Evolutionary conservation across 2,329 filamentous ascomycete genomes (phyloP), one percentile per base, ranked within the genome.

Genomic region (Arthrobotrys pseudoclavata): DNA sequence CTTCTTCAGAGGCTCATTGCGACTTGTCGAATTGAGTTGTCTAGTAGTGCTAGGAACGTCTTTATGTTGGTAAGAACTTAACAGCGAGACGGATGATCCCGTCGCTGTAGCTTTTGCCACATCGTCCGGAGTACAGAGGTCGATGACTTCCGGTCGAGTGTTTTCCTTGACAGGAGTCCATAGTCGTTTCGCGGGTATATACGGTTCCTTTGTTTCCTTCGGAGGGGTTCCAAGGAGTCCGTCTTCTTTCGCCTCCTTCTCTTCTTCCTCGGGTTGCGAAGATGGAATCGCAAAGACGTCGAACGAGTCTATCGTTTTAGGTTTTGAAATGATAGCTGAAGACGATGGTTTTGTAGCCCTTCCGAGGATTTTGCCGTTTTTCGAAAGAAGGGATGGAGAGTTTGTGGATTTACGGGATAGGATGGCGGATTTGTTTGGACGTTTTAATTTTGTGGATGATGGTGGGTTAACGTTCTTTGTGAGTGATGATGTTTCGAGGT

Each of bases 141-240:
- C 72, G 48, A 76, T 76, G 40, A 76, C 42, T 5, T 66, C 66
- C 20, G 66, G 66, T 29, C 42, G 48, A 4, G 72, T 34, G 52
- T 76, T 76, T 47, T 76, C 72, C 34, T 76, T 76, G 4, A 66
- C 42, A 9, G 72, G 72, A 4, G 72, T 76, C 72, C 72, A 76
- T 61, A 55, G 24, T 13, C 66, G 57, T 55, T 76, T 76, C 2
- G 72, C 72, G 5, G 72, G 66, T 26, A 76, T 62, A 29, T 76
- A 76, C 1, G 52, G 12, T 42, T 63, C 62, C 22, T 69, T 64
- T 50, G 72, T 70, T 62, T 55, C 72, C 34, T 37, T 62, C 26
- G 72, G 72, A 26, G 60, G 60, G 0, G 71, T 64, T 42, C 61
- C 50, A n/a, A 72, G 50, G 24, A 74, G 62, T 13, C 5, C 12